phyloP scores from a whole-genome alignment of 2,329 filamentous ascomycete species.

The Sporothrix globosa region DNA sequence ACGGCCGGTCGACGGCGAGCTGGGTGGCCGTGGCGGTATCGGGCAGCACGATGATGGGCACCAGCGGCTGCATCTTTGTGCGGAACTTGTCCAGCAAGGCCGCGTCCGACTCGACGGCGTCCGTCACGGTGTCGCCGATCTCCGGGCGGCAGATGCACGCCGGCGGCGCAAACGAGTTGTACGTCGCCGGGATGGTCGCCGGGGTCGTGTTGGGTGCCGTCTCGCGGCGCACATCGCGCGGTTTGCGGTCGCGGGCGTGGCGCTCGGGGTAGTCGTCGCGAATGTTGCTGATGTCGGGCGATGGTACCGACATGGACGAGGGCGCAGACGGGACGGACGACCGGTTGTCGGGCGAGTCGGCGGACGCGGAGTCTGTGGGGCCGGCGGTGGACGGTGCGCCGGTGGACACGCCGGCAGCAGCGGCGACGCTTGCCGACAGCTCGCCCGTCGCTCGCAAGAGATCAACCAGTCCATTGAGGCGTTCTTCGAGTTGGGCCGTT shows the following conservation, averaged over 20 bases:
- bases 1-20: conserved; percentile 49
- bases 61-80: conserved; percentile 48
- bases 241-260: neutral
- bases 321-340: conserved; percentile 4
- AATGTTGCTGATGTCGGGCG: conserved; percentile 11
- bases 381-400: neutral
- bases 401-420: neutral
- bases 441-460: conserved; percentile 52
- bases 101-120: conserved; percentile 53
- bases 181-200: conserved; percentile 38
- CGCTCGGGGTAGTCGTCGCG: neutral
- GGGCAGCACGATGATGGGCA: conserved; percentile 54
- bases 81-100: conserved; percentile 52
- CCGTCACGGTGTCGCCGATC: conserved; percentile 44
- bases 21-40: conserved; percentile 43
- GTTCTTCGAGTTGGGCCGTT: conserved; percentile 55
- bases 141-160: conserved; percentile 54
- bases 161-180: conserved; percentile 52
- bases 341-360: conserved; percentile 23
- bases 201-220: conserved; percentile 6
- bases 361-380: neutral
- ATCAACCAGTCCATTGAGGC: conserved; percentile 54
- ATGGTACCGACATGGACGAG: conserved; percentile 10
- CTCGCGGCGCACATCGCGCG: neutral
- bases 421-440: conserved; percentile 34